Evolutionary conservation across 164 flowering plant genomes (phyloP), one percentile per base, ranked within the genome.

Genomic region (Akebia trifoliata): DNA sequence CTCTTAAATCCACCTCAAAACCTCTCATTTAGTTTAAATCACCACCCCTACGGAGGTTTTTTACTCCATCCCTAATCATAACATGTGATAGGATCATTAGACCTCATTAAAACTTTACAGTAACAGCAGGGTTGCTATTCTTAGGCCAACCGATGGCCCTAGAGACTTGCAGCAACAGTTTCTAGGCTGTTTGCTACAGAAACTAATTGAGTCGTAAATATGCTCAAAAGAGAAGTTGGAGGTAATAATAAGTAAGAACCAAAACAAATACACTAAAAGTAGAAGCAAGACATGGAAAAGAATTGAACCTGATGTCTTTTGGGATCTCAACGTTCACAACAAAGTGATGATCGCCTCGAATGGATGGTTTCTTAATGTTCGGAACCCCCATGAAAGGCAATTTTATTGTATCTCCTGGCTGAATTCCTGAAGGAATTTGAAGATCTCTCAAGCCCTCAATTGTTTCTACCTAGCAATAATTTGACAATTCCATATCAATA

Each of bases 281-380:
- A 38, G 30, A 31, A 28, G 6, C 24, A 39, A 20, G 10, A 31
- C 8, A 38, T 26, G 11, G 20, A 24, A 43, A 54, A 25, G 56
- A 57, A 11, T 6, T 58, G 59, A 57, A 84, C 99, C 97, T 93
- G 75, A 86, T 69, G 28, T 57, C 36, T 66, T 81, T 86, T 31
- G 99, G 97, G 61, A 93, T 83, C 72, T 63, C 60, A 69, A 90
- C 72, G 48, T 81, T 81, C 66, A 90, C 84, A 61, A 85, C 62
- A 61, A 90, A 90, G 59, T 69, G 69, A 76, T 93, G 99, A 74
- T 90, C 89, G 17, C 97, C 97, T 38, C 99, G 81, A 54, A 60
- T 56, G 56, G 82, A 79, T 56, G 85, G 92, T 52, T 67, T 82
- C 32, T 79, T 81, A 17, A 78, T 72, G 58, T 85, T 76, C 42